Conservation (phyloP, 2,329 filamentous ascomycete genomes). For the Fonsecaea pugnacius region DNA sequence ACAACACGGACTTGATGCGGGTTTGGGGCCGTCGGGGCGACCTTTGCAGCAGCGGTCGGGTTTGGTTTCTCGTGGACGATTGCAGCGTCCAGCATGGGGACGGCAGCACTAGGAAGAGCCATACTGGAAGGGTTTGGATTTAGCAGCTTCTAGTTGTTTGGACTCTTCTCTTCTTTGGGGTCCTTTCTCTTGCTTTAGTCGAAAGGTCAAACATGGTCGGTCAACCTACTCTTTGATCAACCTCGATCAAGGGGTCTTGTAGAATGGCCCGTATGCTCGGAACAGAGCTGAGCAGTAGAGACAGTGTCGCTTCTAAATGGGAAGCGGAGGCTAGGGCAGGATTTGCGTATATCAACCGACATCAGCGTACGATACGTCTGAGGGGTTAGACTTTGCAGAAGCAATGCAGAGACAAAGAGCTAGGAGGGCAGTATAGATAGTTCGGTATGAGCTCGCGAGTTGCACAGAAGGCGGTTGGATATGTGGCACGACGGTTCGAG, state of each 20-base stretch:
- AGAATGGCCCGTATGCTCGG: constrained; percentile 60
- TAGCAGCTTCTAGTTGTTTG: constrained; percentile 22
- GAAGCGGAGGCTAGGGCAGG: constrained; percentile 59
- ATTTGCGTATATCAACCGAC: constrained; percentile 63
- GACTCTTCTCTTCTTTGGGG: constrained; percentile 7
- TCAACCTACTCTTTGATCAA: constrained; percentile 38
- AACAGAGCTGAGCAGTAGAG: constrained; percentile 62
- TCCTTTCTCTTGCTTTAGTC: constrained; percentile 25
- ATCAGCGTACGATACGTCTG: constrained; percentile 47
- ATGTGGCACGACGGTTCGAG: constrained; percentile 15
- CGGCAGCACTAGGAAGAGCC: constrained; percentile 35
- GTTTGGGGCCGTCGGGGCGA: constrained; percentile 43
- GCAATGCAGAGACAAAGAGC: neutral
- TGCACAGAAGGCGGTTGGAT: constrained; percentile 7
- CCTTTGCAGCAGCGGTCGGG: constrained; percentile 27
- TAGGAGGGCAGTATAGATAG: neutral
- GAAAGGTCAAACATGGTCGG: constrained; percentile 26
- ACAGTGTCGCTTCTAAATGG: constrained; percentile 61
- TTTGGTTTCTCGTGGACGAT: constrained; percentile 35
- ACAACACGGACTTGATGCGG: constrained; percentile 66
- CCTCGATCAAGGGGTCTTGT: constrained; percentile 52
- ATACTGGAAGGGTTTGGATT: constrained; percentile 31
- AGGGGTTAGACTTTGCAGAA: constrained; percentile 7
- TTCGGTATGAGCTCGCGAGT: constrained; percentile 9
- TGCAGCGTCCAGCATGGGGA: constrained; percentile 35